A percentile compares a stretch with the other conserved stretches of the same genome.
Evolutionary conservation across 176 grass and related monocot species (phyloP).

Genomic region (Thalia dealbata): DNA sequence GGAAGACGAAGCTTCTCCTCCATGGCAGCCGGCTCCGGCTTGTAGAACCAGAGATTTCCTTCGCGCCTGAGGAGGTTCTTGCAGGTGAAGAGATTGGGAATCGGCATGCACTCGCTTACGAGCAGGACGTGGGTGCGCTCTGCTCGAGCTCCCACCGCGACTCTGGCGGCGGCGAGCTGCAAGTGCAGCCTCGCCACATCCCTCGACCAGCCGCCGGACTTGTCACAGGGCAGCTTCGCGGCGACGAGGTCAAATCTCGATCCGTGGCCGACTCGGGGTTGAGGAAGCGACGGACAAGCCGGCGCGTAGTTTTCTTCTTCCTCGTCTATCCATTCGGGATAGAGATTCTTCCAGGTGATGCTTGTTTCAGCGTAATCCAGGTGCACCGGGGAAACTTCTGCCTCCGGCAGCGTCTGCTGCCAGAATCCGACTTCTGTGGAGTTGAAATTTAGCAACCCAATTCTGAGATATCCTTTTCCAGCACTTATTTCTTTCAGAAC

Average conservation of each 20-base stretch:
- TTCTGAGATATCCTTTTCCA: not conserved
- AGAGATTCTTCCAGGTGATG: slow-evolving; percentile 3
- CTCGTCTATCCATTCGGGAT: slow-evolving; percentile 15
- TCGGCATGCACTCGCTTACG: not conserved
- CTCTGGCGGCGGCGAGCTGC: not conserved
- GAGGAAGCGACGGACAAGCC: not conserved
- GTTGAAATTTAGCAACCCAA: slow-evolving; percentile 14
- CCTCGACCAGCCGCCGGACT: slow-evolving; percentile 1
- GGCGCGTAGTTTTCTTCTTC: not conserved
- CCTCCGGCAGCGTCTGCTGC: not conserved
- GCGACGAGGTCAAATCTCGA: slow-evolving; percentile 1
- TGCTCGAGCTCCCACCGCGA: not conserved
- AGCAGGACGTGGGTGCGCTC: not conserved
- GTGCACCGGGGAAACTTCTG: not conserved
- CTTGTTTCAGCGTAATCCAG: not conserved
- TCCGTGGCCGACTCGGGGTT: not conserved
- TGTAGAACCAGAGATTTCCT: slow-evolving; percentile 7
- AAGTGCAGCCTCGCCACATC: slow-evolving; percentile 6
- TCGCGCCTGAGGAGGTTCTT: not conserved
- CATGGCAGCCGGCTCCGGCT: not conserved
- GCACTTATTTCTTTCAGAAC: not conserved
- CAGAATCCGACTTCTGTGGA: not conserved
- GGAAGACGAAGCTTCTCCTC: slow-evolving; percentile 12
- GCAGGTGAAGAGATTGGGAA: slow-evolving; percentile 2
- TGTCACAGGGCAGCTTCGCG: slow-evolving; percentile 5